Evolutionary conservation across 331 rosid genomes (phyloP).

Genomic region (Spiraea crenata): DNA sequence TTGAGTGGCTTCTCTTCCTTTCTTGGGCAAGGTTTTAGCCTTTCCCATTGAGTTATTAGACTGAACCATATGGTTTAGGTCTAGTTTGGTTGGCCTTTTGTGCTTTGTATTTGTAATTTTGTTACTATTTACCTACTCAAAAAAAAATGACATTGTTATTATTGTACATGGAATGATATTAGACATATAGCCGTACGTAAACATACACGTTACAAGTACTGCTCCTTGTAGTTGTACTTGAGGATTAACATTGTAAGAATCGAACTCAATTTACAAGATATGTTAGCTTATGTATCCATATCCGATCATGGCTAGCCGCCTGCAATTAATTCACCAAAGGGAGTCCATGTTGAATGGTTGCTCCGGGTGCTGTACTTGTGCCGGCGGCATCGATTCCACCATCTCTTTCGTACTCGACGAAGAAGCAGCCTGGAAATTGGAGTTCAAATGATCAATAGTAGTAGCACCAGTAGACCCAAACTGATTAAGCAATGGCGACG

Average conservation of each 20-base stretch:
- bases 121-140: too few relatives aligned
- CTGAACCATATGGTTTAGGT: too few relatives aligned
- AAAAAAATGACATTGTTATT: too few relatives aligned
- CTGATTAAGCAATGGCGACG: conserved; percentile 19
- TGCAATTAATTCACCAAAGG: conserved; percentile 57
- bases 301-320: not conserved
- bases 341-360: conserved; percentile 96
- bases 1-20: too few relatives aligned
- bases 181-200: too few relatives aligned
- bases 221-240: too few relatives aligned
- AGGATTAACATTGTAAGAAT: not conserved
- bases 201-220: too few relatives aligned
- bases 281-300: not conserved
- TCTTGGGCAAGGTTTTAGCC: too few relatives aligned
- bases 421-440: conserved; percentile 62
- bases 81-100: too few relatives aligned
- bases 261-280: conserved; percentile 5
- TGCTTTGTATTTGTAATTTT: too few relatives aligned
- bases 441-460: conserved; percentile 24
- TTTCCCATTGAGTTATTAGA: too few relatives aligned
- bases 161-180: too few relatives aligned
- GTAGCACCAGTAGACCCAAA: conserved; percentile 12
- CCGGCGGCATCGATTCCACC: conserved; percentile 41
- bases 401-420: conserved; percentile 21
- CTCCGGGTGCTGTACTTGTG: conserved; percentile 41